phyloP scores from a whole-genome alignment of 2,329 filamentous ascomycete genomes.

The Periconia sp. region DNA sequence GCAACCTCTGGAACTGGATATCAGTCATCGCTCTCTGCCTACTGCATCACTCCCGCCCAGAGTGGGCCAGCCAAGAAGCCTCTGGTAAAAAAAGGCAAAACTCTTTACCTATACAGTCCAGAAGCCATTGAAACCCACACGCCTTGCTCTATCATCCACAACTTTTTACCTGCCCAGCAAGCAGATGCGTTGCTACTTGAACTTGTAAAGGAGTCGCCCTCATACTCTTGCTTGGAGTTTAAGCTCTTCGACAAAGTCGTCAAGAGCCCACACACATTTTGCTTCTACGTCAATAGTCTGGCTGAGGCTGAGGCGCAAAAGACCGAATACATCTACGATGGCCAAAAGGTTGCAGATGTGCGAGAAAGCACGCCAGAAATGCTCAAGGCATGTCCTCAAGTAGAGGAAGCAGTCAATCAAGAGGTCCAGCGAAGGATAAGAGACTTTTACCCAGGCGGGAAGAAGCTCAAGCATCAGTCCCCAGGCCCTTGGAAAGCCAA shows the following conservation, averaged over 20 bases:
- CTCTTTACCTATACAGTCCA: constrained; percentile 82
- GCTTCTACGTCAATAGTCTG: constrained; percentile 79
- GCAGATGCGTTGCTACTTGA: constrained; percentile 79
- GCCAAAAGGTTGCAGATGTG: constrained; percentile 75
- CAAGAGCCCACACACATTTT: constrained; percentile 80
- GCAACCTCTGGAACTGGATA: constrained; percentile 40
- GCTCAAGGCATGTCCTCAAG: constrained; percentile 69
- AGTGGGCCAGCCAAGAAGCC: constrained; percentile 41
- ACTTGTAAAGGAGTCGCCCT: constrained; percentile 73
- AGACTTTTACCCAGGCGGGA: constrained; percentile 69
- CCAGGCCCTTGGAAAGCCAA: constrained; percentile 80
- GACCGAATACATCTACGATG: constrained; percentile 86
- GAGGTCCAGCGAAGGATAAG: constrained; percentile 76
- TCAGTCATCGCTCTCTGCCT: constrained; percentile 51
- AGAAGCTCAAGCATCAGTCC: constrained; percentile 80
- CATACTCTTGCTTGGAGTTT: constrained; percentile 75
- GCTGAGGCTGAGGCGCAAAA: constrained; percentile 74
- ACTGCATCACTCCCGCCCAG: constrained; percentile 18
- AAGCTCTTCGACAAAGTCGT: constrained; percentile 90
- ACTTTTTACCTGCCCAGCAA: constrained; percentile 76
- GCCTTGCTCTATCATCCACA: constrained; percentile 90
- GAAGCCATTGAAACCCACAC: constrained; percentile 82
- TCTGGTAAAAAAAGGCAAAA: constrained; percentile 77
- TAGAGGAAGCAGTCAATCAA: constrained; percentile 76
- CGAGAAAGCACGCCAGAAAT: constrained; percentile 78